Evolutionary conservation across 2,329 filamentous ascomycete genomes (phyloP).

Genomic region (Aspergillus luchuensis): DNA sequence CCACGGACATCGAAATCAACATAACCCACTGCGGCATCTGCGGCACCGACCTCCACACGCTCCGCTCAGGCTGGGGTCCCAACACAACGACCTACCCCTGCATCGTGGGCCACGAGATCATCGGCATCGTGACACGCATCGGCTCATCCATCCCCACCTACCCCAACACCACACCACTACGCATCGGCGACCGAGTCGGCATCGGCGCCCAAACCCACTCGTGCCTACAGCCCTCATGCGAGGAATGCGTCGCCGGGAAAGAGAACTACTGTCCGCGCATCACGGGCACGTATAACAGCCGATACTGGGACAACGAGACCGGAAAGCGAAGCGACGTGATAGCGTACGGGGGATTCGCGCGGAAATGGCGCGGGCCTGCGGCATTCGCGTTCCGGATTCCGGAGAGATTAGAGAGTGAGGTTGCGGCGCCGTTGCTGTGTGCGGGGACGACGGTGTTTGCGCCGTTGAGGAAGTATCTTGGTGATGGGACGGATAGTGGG

Average conservation of each 20-base stretch:
- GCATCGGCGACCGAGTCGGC: slow-evolving; percentile 65
- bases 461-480: slow-evolving; percentile 62
- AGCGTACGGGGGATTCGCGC: slow-evolving; percentile 58
- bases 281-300: slow-evolving; percentile 41
- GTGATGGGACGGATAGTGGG: slow-evolving; percentile 53
- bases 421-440: slow-evolving; percentile 72
- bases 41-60: slow-evolving; percentile 62
- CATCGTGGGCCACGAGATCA: slow-evolving; percentile 66
- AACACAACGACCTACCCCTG: slow-evolving; percentile 45
- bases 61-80: slow-evolving; percentile 53
- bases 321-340: background rate
- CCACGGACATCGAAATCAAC: slow-evolving; percentile 67
- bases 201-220: slow-evolving; percentile 63
- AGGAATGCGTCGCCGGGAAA: slow-evolving; percentile 40
- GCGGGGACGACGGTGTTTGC: slow-evolving; percentile 74
- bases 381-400: slow-evolving; percentile 65
- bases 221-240: slow-evolving; percentile 51
- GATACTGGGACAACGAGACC: slow-evolving; percentile 29
- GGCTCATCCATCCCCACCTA: slow-evolving; percentile 43
- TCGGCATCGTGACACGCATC: slow-evolving; percentile 60
- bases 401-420: slow-evolving; percentile 48
- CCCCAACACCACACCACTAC: slow-evolving; percentile 45
- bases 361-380: slow-evolving; percentile 56
- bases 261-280: slow-evolving; percentile 46
- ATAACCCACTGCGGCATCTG: slow-evolving; percentile 69